Base-by-base conservation (phyloP, 345 rosid species). In the Psidium guajava region DNA sequence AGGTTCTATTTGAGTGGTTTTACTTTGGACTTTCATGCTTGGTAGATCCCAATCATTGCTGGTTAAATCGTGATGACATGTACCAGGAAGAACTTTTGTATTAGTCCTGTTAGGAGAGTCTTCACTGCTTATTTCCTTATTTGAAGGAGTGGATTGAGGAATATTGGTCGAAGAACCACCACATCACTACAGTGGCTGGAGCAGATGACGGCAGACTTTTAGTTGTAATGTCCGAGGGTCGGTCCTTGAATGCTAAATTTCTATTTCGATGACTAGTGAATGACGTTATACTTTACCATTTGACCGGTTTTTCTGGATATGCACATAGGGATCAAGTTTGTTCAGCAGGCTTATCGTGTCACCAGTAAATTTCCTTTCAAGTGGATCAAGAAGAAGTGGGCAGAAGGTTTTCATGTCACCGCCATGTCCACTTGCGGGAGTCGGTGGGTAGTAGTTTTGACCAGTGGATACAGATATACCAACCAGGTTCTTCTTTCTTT, bases 71-170 rank as follows among this genome's bases (percentile, higher is more conserved):
- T 61, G 74, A 61, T 61, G 21, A 61, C 28, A 61, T 32, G 42
- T 61, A 61, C 40, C 21, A 28, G 74, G 74, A 61, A 61, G 40
- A 61, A 6, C 6, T 61, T 61, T 61, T 28, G 40, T 28, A 28
- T 28, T 61, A 61, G 74, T 27, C 40, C 74, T 59, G 27, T 28
- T 28, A 28, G 74, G 74, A 3, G 58, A 81, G 16, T 51, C 57
- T 28, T 27, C 20, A 49, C 10, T 77, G 55, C 69, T 54, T 44
- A 75, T 82, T 47, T 85, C 54, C 36, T 18, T 49, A 53, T 74
- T n/a, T 85, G 77, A 84, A 94, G 96, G 98, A 96, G 85, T 96
- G 99, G 98, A 95, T 95, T 84, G 91, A 94, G 98, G 96, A 96
- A 81, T 95, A 93, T 69, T 96, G 98, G 99, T 96, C 94, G 86